Conservation (phyloP, 2,329 filamentous ascomycete genomes). For the Lasiodiplodia hormozganensis region DNA sequence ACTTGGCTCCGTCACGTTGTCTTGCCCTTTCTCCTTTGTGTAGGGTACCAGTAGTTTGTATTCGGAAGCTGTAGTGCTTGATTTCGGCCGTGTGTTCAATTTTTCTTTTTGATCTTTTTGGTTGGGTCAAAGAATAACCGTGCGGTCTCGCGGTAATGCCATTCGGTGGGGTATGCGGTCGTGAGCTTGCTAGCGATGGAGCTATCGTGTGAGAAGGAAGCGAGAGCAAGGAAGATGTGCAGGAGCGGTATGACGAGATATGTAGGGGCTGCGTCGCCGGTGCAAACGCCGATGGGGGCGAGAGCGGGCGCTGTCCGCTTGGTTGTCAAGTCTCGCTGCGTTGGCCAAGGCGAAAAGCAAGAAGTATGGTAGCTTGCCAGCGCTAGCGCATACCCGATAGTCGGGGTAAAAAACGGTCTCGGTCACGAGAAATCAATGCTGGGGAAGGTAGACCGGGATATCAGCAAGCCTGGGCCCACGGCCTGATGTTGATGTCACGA, state of each 20-base stretch:
- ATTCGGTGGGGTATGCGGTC: background rate
- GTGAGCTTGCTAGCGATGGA: background rate
- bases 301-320: background rate
- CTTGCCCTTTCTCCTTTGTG: background rate
- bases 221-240: background rate
- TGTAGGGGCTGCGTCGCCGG: background rate
- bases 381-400: conserved; percentile 10
- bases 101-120: background rate
- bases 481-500: conserved; percentile 26
- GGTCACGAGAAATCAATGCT: conserved; percentile 6
- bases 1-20: background rate
- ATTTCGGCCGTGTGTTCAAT: background rate
- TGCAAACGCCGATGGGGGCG: background rate
- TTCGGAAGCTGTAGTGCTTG: background rate
- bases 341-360: conserved; percentile 6
- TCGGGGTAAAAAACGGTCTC: conserved; percentile 10
- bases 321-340: background rate
- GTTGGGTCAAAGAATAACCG: conserved; percentile 6
- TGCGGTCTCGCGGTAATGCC: background rate
- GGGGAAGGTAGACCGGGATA: conserved; percentile 10
- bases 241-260: background rate
- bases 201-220: background rate
- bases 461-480: background rate
- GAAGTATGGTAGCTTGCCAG: background rate
- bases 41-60: background rate